Conservation (phyloP, 805 yeast species). For the Maudiozyma serrabonitensis region DNA sequence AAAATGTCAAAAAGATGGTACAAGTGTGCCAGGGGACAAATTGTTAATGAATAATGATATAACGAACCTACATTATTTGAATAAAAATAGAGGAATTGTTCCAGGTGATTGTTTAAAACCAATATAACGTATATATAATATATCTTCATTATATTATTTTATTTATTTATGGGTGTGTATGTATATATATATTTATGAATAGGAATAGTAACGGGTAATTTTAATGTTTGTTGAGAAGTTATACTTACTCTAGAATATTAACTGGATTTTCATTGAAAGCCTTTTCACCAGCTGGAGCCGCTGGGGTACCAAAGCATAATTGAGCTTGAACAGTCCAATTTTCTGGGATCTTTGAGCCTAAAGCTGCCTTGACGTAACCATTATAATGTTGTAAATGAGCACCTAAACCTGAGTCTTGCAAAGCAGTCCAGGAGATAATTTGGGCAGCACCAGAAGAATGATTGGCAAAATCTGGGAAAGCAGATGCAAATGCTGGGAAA, state of each 20-base stretch:
- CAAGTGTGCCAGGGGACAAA: conserved; percentile 1
- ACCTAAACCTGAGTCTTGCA: conserved; percentile 37
- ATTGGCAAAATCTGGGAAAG: conserved; percentile 40
- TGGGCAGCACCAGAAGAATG: conserved; percentile 43
- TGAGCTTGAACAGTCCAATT: conserved; percentile 40
- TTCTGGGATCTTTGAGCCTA: conserved; percentile 33
- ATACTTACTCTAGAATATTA: conserved; percentile 3
- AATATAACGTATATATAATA: neutral
- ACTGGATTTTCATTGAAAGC: conserved; percentile 29
- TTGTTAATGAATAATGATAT: conserved; percentile 1
- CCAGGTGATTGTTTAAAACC: conserved; percentile 31
- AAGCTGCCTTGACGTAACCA: conserved; percentile 34
- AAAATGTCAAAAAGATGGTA: conserved; percentile 24
- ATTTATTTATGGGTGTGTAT: neutral
- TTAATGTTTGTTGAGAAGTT: too few species aligned
- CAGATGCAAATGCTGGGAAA: conserved; percentile 36
- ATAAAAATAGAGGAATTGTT: conserved; percentile 33
- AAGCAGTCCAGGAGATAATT: conserved; percentile 40
- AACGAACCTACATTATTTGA: conserved; percentile 22
- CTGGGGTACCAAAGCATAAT: conserved; percentile 42
- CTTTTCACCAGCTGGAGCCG: conserved; percentile 32
- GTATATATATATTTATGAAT: neutral
- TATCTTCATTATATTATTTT: neutral
- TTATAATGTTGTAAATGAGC: conserved; percentile 47
- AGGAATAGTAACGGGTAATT: too few species aligned